These are phyloP conservation scores for Mortierella sp. DNA, from an alignment of 371 early-diverging fungal genomes.

Conservation along the genomic window DNA sequence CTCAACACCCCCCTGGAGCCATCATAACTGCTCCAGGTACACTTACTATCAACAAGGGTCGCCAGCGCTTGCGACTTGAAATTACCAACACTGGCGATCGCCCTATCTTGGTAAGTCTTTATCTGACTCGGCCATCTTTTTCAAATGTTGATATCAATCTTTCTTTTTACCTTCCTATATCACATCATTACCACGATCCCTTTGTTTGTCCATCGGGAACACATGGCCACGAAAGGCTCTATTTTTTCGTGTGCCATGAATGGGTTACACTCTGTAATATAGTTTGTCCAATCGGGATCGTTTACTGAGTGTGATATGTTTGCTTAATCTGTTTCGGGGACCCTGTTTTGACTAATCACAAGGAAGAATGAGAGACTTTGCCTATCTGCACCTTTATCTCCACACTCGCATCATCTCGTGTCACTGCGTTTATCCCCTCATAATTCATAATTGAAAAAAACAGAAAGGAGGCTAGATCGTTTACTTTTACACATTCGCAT, in stretches of 20 bases:
- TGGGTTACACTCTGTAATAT: no score
- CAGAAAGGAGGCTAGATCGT: not conserved
- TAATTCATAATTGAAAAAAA: not conserved
- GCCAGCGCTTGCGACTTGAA: conserved; percentile 72
- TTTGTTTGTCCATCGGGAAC: no score
- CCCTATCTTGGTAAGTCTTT: conserved; percentile 79
- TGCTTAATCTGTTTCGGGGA: not conserved
- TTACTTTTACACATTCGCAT: not conserved
- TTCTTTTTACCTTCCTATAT: no score
- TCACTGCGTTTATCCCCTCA: not conserved
- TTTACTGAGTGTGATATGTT: not conserved
- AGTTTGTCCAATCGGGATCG: conserved; percentile 10
- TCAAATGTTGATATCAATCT: no score
- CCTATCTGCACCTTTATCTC: not conserved
- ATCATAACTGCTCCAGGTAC: conserved; percentile 71
- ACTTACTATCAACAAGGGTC: conserved; percentile 79
- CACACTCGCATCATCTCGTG: conserved; percentile 8
- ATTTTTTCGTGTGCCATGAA: not conserved
- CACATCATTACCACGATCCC: no score
- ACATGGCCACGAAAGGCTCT: not conserved
- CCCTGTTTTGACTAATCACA: conserved; percentile 6
- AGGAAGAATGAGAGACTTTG: not conserved
- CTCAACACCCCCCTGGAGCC: conserved; percentile 72
- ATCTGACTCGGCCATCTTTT: not conserved
- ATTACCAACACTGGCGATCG: conserved; percentile 94